Evolutionary conservation across 257 asterid species (phyloP).

Genomic region (Petunia secreta): DNA sequence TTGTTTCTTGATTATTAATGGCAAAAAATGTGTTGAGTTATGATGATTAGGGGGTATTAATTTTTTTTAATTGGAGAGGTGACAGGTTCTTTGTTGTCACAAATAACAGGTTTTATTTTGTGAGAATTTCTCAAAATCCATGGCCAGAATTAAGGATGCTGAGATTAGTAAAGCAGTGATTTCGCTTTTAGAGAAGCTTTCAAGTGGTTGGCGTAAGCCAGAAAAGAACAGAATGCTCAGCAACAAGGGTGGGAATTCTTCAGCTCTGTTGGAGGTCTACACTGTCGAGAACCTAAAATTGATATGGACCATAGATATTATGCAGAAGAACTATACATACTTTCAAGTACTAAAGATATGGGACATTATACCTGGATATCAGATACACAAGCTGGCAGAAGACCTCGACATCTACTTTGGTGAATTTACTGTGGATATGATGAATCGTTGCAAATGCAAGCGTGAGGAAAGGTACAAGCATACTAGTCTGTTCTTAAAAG

Average conservation of each 20-base stretch:
- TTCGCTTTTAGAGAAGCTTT: slow-evolving; percentile 48
- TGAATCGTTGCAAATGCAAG: slow-evolving; percentile 28
- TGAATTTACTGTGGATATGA: not conserved
- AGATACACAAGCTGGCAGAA: slow-evolving; percentile 29
- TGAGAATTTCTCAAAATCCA: slow-evolving; percentile 39
- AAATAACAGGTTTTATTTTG: slow-evolving; percentile 43
- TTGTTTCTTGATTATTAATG: too few relatives aligned
- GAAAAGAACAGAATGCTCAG: slow-evolving; percentile 17
- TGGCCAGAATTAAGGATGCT: slow-evolving; percentile 31
- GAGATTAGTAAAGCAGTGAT: slow-evolving; percentile 37
- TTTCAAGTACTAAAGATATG: slow-evolving; percentile 53
- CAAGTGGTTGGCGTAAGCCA: slow-evolving; percentile 51
- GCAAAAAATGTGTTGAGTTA: too few relatives aligned
- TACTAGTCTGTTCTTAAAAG: not conserved
- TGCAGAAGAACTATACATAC: slow-evolving; percentile 28
- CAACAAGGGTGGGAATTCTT: slow-evolving; percentile 20
- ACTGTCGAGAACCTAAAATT: slow-evolving; percentile 41
- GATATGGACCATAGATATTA: slow-evolving; percentile 53
- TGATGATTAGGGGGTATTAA: too few relatives aligned
- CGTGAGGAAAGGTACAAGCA: slow-evolving; percentile 32
- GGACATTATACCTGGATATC: slow-evolving; percentile 39
- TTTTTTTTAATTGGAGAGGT: not conserved
- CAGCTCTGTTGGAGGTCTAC: slow-evolving; percentile 41
- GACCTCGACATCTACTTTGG: slow-evolving; percentile 2
- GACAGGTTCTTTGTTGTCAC: not conserved